Conservation (phyloP, 495 filamentous ascomycete species). For the Penicillium turbatum region DNA sequence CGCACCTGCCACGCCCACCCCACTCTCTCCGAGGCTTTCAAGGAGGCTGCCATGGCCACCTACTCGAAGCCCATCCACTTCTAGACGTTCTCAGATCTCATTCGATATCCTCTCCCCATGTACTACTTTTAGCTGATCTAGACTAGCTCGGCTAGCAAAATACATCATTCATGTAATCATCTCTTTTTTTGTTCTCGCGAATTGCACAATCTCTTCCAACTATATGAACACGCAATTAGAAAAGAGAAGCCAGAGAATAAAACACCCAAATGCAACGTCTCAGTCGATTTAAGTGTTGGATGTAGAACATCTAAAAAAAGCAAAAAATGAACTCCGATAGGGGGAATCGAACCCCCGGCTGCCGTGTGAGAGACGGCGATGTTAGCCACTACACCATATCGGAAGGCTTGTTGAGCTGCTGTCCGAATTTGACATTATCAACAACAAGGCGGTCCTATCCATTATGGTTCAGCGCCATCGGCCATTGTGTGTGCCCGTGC, state of each 20-base stretch:
- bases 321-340: constrained; percentile 16
- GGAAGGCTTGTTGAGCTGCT: no score
- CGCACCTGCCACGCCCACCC: constrained; percentile 97
- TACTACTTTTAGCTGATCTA: constrained; percentile 37
- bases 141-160: constrained; percentile 41
- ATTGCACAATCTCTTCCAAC: not conserved
- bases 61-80: constrained; percentile 96
- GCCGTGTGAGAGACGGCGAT: constrained; percentile 36
- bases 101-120: constrained; percentile 28
- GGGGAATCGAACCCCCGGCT: constrained; percentile 28
- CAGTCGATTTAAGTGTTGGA: no score
- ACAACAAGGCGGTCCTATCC: no score
- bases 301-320: not conserved
- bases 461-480: no score
- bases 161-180: constrained; percentile 42
- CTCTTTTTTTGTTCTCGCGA: constrained; percentile 25
- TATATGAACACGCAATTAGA: not conserved
- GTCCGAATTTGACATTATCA: no score
- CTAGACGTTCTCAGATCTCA: constrained; percentile 45
- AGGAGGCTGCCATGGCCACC: constrained; percentile 98
- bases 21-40: constrained; percentile 94
- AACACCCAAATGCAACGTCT: no score
- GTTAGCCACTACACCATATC: constrained; percentile 39
- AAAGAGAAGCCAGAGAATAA: not conserved
- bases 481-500: no score